Percentiles rank a stretch among this genome's conserved stretches.
phyloP scores from a whole-genome alignment of 768 basidiomycete genomes.

The Kwoniella sp. region DNA sequence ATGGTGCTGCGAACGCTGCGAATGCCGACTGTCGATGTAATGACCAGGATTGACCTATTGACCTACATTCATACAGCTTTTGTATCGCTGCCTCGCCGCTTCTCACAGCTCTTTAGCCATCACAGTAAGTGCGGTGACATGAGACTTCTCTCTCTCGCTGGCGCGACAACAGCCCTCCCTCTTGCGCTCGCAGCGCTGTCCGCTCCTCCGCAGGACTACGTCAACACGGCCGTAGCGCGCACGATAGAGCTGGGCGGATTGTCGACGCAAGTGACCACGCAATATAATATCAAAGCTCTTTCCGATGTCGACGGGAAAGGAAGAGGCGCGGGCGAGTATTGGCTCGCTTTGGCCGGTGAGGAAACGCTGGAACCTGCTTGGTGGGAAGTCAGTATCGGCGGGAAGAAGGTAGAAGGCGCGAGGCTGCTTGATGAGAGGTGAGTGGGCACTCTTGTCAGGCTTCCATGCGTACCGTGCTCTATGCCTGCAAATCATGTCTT shows the following conservation, averaged over 20 bases:
- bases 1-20: neutral
- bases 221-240: conserved; percentile 75
- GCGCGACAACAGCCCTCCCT: conserved; percentile 3
- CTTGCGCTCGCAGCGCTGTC: conserved; percentile 21
- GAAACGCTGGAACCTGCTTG: conserved; percentile 43
- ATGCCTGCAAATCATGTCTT: too few species aligned
- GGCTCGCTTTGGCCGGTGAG: conserved; percentile 40
- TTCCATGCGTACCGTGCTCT: too few species aligned
- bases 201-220: conserved; percentile 40
- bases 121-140: too few species aligned
- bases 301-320: conserved; percentile 54
- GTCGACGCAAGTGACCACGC: conserved; percentile 82
- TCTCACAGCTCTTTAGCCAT: too few species aligned
- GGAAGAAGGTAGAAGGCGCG: conserved; percentile 33
- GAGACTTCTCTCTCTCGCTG: neutral
- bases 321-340: conserved; percentile 59
- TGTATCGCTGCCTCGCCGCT: too few species aligned
- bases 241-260: conserved; percentile 87
- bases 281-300: conserved; percentile 78
- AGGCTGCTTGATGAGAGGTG: conserved; percentile 24
- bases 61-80: neutral
- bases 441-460: conserved; percentile 11
- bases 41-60: neutral
- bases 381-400: conserved; percentile 54
- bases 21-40: neutral